A percentile compares a stretch with the other conserved stretches of the same genome.
These are phyloP conservation scores for Thelephora aurantiotincta DNA, from an alignment of 768 basidiomycete genomes.

Conservation along the genomic window DNA sequence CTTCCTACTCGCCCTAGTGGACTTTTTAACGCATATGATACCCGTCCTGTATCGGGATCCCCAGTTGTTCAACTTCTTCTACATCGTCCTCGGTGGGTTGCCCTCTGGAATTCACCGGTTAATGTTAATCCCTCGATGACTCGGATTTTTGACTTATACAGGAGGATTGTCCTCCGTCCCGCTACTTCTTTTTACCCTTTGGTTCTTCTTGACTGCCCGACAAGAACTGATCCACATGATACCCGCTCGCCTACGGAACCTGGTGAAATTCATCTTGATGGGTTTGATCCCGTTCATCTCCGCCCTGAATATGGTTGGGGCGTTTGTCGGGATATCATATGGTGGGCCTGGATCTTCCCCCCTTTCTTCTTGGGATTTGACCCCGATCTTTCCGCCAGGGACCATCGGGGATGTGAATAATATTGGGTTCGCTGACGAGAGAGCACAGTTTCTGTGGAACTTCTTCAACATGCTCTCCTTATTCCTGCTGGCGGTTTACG, in stretches of 20 bases:
- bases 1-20: constrained; percentile 42
- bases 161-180: constrained; percentile 52
- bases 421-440: constrained; percentile 27
- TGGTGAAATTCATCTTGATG: constrained; percentile 31
- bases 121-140: neutral
- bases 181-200: constrained; percentile 46
- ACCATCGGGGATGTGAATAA: constrained; percentile 5
- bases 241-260: constrained; percentile 31
- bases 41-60: constrained; percentile 35
- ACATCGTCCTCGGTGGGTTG: constrained; percentile 46
- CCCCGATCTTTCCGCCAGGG: constrained; percentile 2
- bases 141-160: constrained; percentile 2
- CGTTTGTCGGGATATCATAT: constrained; percentile 45
- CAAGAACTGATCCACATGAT: constrained; percentile 36
- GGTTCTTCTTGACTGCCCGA: constrained; percentile 43
- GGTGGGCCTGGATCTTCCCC: constrained; percentile 24
- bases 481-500: constrained; percentile 40
- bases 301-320: constrained; percentile 42
- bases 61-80: constrained; percentile 33
- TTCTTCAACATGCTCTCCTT: constrained; percentile 51
- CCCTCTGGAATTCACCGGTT: neutral
- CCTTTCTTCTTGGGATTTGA: neutral
- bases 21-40: constrained; percentile 41
- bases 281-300: constrained; percentile 42
- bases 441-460: constrained; percentile 28